A percentile compares a stretch with the other conserved stretches of the same genome.
phyloP scores from a whole-genome alignment of 495 filamentous ascomycete genomes.

The Glonium stellatum region DNA sequence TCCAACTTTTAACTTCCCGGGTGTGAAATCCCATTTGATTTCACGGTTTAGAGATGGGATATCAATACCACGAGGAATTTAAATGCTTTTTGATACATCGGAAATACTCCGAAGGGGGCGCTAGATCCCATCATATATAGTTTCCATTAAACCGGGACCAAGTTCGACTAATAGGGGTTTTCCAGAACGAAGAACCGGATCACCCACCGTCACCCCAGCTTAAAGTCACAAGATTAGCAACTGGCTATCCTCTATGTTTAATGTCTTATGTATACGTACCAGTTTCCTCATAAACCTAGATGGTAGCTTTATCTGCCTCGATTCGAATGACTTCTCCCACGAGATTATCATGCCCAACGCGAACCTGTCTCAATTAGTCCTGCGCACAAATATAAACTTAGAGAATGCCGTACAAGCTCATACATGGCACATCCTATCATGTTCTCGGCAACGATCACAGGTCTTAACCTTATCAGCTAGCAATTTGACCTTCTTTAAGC shows the following conservation, averaged over 20 bases:
- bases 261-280: conserved; percentile 45
- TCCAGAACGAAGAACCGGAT: conserved; percentile 81
- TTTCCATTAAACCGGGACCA: conserved; percentile 94
- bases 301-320: conserved; percentile 86
- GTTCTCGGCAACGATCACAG: conserved; percentile 93
- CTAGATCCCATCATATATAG: conserved; percentile 99
- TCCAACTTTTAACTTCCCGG: conserved; percentile 76
- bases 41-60: conserved; percentile 79
- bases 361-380: conserved; percentile 48
- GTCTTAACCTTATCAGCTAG: conserved; percentile 48
- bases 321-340: conserved; percentile 98
- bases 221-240: conserved; percentile 3
- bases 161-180: conserved; percentile 97
- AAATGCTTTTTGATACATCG: conserved; percentile 72
- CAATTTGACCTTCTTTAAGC: conserved; percentile 28
- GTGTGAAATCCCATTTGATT: conserved; percentile 93
- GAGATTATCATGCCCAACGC: conserved; percentile 80
- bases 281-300: conserved; percentile 99
- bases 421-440: conserved; percentile 99
- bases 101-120: conserved; percentile 83
- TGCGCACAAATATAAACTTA: not conserved
- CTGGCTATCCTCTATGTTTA: not conserved
- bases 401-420: conserved; percentile 66
- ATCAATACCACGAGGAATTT: conserved; percentile 92
- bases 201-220: conserved; percentile 95